These are phyloP conservation scores for Alectoria sarmentosa DNA, from an alignment of 495 filamentous ascomycete species.

Conservation along the genomic window DNA sequence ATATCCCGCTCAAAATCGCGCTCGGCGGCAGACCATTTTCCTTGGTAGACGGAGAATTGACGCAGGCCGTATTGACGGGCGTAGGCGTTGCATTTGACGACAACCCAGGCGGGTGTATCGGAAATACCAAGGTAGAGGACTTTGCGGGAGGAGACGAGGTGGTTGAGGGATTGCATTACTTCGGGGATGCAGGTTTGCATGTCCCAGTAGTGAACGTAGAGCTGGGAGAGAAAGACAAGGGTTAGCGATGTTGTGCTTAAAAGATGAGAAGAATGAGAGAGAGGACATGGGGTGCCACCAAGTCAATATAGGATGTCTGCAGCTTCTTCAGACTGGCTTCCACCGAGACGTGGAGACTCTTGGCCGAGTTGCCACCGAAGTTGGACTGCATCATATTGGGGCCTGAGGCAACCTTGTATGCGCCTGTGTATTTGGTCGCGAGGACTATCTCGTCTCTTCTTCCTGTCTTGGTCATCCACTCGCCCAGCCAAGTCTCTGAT, in stretches of 20 bases:
- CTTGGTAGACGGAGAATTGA: conserved; percentile 60
- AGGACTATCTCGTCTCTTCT: conserved; percentile 62
- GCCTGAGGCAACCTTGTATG: conserved; percentile 25
- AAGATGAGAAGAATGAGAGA: background rate
- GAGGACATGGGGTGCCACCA: background rate
- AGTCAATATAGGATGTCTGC: conserved; percentile 57
- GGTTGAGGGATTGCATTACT: conserved; percentile 53
- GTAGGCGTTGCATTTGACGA: conserved; percentile 51
- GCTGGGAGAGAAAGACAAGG: background rate
- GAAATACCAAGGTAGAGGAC: conserved; percentile 58
- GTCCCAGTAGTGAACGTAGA: conserved; percentile 59
- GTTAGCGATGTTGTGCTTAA: background rate
- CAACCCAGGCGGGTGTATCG: conserved; percentile 57
- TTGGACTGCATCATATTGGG: conserved; percentile 39
- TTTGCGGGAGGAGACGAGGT: conserved; percentile 51
- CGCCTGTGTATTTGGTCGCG: conserved; percentile 61
- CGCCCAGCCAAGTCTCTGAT: conserved; percentile 52
- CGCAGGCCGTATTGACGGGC: conserved; percentile 52
- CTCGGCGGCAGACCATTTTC: conserved; percentile 45
- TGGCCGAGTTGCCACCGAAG: conserved; percentile 46
- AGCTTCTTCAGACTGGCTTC: conserved; percentile 53
- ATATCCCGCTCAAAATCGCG: conserved; percentile 53
- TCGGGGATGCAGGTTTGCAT: conserved; percentile 51
- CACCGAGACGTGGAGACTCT: conserved; percentile 48
- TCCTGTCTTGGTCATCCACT: conserved; percentile 48